Base-by-base conservation (phyloP, 2,329 filamentous ascomycete genomes). In the Orbilia blumenaviensis region DNA sequence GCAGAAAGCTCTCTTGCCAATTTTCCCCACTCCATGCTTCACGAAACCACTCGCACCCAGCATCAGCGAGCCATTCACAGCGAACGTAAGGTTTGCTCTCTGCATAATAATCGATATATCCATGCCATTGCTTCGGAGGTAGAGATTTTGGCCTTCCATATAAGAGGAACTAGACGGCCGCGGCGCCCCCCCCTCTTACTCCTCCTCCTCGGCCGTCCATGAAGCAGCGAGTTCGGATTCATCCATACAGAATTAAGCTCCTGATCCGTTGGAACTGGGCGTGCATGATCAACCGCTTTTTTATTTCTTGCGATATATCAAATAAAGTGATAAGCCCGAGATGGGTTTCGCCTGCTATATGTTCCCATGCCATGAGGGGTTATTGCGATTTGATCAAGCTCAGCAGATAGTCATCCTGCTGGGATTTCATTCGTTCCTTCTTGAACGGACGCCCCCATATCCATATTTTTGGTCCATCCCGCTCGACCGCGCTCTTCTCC, bases 341-440 rank as follows among this genome's bases (percentile, higher is more conserved):
- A 68, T 64, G 58, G 46, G 46, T 41, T 52, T 48, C 54, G 62
- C 46, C 36, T 56, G 34, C 46, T 52, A 21, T 66, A 56, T 56
- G 52, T 56, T 56, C 41, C 46, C 44, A 42, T 64, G 72, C 58
- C 66, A 63, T 76, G 72, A 76, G 72, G 72, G 72, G 72, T 76
- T 76, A 76, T 69, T 76, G 72, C 72, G 72, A 76, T 76, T 76
- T 76, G 72, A 76, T 69, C 72, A 61, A 76, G 64, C 72, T 76
- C 72, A 76, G 64, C 46, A 69, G 72, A 76, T 68, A 61, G 72
- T 76, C 72, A 76, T 69, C 38, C 72, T 58, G 72, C 64, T 5
- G 60, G 54, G 27, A 42, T 64, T 60, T 69, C n/a, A 76, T 76
- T 76, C 64, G 72, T 76, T 56, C 72, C 41, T 29, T 64, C 44